Conservation (phyloP, 306 rosid genomes). For the Dryas drummondii region DNA sequence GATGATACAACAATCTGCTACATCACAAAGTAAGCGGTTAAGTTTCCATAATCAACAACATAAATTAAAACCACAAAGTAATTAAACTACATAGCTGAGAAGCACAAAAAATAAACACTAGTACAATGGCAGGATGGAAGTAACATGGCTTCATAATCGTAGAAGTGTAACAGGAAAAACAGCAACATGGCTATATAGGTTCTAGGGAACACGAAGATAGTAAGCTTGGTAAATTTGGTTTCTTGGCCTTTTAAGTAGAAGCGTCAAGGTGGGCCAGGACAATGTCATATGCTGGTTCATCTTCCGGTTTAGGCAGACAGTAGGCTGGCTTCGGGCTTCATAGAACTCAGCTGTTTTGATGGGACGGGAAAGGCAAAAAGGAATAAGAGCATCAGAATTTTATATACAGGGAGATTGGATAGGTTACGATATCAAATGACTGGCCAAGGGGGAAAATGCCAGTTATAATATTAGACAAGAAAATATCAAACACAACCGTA, state of each 20-base stretch:
- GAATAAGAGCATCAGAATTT: conserved; percentile 90
- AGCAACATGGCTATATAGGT: conserved; percentile 56
- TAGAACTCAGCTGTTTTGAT: conserved; percentile 92
- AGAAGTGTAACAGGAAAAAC: conserved; percentile 48
- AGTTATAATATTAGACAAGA: conserved; percentile 36
- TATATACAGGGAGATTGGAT: conserved; percentile 65
- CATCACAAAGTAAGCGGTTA: conserved; percentile 24
- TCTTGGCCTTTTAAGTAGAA: conserved; percentile 75
- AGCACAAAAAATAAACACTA: conserved; percentile 25
- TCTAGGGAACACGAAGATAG: conserved; percentile 70
- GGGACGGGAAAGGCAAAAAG: conserved; percentile 93
- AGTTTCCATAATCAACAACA: conserved; percentile 33
- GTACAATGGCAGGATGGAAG: conserved; percentile 43
- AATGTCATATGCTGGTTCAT: conserved; percentile 96
- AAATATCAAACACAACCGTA: conserved; percentile 27
- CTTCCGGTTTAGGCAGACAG: conserved; percentile 89
- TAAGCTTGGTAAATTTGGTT: conserved; percentile 82
- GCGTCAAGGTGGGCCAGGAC: conserved; percentile 93
- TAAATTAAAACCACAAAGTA: conserved; percentile 36
- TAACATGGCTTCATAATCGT: conserved; percentile 48
- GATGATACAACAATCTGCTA: conserved; percentile 46
- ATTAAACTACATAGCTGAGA: conserved; percentile 32
- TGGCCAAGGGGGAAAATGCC: conserved; percentile 38
- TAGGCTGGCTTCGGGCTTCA: conserved; percentile 98
- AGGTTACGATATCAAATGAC: conserved; percentile 64